These are phyloP conservation scores for Torrubiella hemipterigena DNA, from an alignment of 2,329 filamentous ascomycete species.

Conservation along the genomic window DNA sequence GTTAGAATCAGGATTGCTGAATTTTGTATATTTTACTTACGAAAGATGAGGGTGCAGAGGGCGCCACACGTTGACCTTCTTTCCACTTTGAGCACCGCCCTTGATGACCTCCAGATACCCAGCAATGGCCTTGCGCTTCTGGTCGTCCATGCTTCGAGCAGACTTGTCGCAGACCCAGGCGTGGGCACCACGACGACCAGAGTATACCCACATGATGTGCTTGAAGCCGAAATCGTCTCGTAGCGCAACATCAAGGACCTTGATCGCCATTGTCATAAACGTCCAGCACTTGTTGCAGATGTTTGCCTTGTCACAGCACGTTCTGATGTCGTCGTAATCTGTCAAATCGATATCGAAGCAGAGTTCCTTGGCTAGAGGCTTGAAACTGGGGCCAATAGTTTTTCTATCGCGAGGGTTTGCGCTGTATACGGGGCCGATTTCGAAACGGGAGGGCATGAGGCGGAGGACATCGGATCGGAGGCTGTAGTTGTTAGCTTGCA, in stretches of 20 bases:
- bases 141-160: constrained; percentile 74
- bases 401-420: constrained; percentile 92
- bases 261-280: constrained; percentile 96
- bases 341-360: constrained; percentile 99
- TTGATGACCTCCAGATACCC: constrained; percentile 85
- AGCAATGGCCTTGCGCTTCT: constrained; percentile 72
- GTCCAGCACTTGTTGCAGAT: constrained; percentile 94
- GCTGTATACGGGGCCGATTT: constrained; percentile 95
- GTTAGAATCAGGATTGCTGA: constrained; percentile 8
- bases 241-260: constrained; percentile 76
- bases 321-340: constrained; percentile 94
- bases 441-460: constrained; percentile 84
- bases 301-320: constrained; percentile 85
- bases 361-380: constrained; percentile 80
- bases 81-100: constrained; percentile 74
- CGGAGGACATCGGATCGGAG: constrained; percentile 85
- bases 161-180: constrained; percentile 94
- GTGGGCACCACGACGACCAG: constrained; percentile 89
- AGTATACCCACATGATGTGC: constrained; percentile 98
- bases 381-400: constrained; percentile 72
- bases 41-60: constrained; percentile 83
- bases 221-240: constrained; percentile 93
- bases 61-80: constrained; percentile 72
- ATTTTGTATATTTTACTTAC: constrained; percentile 27
- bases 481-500: constrained; percentile 23